Evolutionary conservation across 2,329 filamentous ascomycete genomes (phyloP).

Genomic region (Incumbomyces lentus): DNA sequence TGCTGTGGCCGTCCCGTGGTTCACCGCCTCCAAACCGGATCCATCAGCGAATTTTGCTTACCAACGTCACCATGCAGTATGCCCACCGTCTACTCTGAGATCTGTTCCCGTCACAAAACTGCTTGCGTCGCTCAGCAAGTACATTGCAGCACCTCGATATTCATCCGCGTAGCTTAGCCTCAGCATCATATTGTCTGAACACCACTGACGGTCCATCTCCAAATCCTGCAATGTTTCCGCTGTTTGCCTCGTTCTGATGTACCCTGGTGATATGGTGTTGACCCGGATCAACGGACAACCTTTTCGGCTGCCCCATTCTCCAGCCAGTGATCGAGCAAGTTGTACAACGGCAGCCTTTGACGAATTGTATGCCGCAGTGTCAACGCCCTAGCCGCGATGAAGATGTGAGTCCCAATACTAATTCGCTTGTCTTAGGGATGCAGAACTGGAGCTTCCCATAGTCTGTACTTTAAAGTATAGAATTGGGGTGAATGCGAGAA

Average conservation of each 20-base stretch:
- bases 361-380: constrained; percentile 30
- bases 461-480: too few species aligned
- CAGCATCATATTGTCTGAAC: constrained; percentile 74
- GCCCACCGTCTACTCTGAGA: constrained; percentile 27
- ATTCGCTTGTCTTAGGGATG: too few species aligned
- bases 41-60: too few species aligned
- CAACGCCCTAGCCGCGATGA: not conserved
- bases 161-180: constrained; percentile 57
- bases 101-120: constrained; percentile 48
- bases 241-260: constrained; percentile 11
- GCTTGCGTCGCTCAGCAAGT: constrained; percentile 39
- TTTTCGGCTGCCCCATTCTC: constrained; percentile 35
- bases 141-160: constrained; percentile 49
- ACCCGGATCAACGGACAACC: constrained; percentile 36
- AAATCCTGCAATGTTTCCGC: constrained; percentile 9
- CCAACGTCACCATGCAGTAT: constrained; percentile 16
- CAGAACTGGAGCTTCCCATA: too few species aligned
- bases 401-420: too few species aligned
- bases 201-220: constrained; percentile 50
- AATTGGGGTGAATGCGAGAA: not conserved
- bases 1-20: too few species aligned
- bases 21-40: too few species aligned
- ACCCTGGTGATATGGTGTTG: constrained; percentile 43
- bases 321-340: constrained; percentile 31
- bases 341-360: constrained; percentile 35